Conservation (phyloP, 257 asterid genomes). For the Scutellaria baicalensis region DNA sequence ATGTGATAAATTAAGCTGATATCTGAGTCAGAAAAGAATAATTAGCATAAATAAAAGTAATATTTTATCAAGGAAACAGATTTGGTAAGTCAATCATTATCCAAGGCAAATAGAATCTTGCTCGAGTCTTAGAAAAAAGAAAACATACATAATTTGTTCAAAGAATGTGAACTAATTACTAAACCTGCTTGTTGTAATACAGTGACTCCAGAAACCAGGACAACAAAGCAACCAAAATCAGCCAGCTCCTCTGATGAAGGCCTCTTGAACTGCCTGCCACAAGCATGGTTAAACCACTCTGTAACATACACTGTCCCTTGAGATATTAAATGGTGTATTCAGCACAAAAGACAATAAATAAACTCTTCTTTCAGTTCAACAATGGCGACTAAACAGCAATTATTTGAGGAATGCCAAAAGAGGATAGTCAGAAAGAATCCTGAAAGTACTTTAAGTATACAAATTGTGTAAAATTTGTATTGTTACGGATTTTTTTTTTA, state of each 20-base stretch:
- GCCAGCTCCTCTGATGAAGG: constrained; percentile 84
- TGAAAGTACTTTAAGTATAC: too few relatives aligned
- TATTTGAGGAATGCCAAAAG: background rate
- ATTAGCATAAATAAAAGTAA: background rate
- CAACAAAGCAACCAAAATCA: constrained; percentile 82
- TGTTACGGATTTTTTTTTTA: too few relatives aligned
- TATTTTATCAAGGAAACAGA: background rate
- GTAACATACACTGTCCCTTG: constrained; percentile 19
- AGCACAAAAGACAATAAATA: background rate
- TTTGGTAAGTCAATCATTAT: background rate
- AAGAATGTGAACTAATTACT: constrained; percentile 8
- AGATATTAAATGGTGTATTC: constrained; percentile 7
- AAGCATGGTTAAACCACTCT: constrained; percentile 54
- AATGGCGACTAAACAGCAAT: background rate
- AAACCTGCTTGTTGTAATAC: constrained; percentile 90
- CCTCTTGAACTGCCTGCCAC: constrained; percentile 98
- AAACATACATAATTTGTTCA: constrained; percentile 1
- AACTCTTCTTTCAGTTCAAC: background rate
- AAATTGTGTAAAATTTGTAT: too few relatives aligned
- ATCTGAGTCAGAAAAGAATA: constrained; percentile 42
- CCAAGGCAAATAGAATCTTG: background rate
- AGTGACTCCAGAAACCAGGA: constrained; percentile 66
- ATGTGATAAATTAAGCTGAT: constrained; percentile 98
- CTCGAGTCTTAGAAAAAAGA: background rate
- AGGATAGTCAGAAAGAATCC: background rate